phyloP scores from a whole-genome alignment of 208 protist species.

The Crithidia brevicula region DNA sequence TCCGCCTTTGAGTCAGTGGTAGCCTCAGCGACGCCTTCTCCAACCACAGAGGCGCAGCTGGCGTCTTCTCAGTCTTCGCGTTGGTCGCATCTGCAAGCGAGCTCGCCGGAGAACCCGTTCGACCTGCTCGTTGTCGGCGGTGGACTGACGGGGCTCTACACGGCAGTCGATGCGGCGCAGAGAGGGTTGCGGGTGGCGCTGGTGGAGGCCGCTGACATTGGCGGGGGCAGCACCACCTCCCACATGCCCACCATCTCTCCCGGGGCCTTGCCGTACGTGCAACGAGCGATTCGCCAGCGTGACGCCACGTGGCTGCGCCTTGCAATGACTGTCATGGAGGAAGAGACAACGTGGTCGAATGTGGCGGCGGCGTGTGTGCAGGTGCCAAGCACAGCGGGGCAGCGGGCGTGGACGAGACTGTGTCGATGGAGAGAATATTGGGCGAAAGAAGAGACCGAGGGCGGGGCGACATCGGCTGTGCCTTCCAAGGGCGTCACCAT shows the following conservation, averaged over 20 bases:
- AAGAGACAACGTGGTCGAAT: conserved; percentile 62
- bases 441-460: too few relatives aligned
- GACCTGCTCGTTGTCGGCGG: conserved; percentile 84
- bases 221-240: conserved; percentile 33
- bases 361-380: conserved; percentile 40
- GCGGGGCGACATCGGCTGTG: too few relatives aligned
- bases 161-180: conserved; percentile 82
- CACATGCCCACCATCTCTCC: conserved; percentile 42
- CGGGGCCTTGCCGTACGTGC: conserved; percentile 70
- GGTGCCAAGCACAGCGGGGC: neutral
- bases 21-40: too few relatives aligned
- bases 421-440: neutral
- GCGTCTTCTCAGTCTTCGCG: conserved; percentile 22
- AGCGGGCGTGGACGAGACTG: neutral
- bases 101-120: conserved; percentile 37
- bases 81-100: conserved; percentile 26
- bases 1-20: too few relatives aligned
- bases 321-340: conserved; percentile 46
- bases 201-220: conserved; percentile 76
- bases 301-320: conserved; percentile 57
- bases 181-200: conserved; percentile 76
- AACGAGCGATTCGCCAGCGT: conserved; percentile 80
- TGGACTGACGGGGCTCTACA: conserved; percentile 74
- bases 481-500: too few relatives aligned
- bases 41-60: neutral